phyloP scores from a whole-genome alignment of 2,329 filamentous ascomycete genomes.

The Aphanoascus verrucosus region DNA sequence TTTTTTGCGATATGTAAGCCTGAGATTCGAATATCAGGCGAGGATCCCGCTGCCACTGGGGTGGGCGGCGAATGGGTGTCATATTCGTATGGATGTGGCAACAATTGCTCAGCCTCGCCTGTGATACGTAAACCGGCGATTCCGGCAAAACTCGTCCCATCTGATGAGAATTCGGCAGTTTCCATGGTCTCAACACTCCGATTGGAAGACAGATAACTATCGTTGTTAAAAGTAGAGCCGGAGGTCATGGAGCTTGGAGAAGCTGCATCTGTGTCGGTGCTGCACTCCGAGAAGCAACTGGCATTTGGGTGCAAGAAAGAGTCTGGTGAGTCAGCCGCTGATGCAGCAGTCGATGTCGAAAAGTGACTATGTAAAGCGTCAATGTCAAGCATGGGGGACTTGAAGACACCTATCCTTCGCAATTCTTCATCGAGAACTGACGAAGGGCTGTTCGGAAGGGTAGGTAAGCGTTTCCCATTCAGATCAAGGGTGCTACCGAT shows the following conservation, averaged over 20 bases:
- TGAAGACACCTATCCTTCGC: conserved; percentile 15
- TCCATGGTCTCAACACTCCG: not conserved
- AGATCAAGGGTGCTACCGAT: conserved; percentile 20
- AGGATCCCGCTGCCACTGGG: not conserved
- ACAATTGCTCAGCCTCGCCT: not conserved
- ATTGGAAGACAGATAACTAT: conserved; percentile 4
- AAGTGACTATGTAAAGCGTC: conserved; percentile 33
- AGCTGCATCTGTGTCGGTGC: conserved; percentile 28
- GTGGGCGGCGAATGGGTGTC: not conserved
- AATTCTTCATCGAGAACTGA: conserved; percentile 33
- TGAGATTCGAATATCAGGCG: conserved; percentile 5
- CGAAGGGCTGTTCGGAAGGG: conserved; percentile 38
- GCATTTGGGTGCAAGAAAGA: conserved; percentile 21
- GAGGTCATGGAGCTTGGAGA: conserved; percentile 31
- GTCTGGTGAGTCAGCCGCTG: conserved; percentile 21
- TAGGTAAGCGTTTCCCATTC: conserved; percentile 34
- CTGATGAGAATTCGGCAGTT: not conserved
- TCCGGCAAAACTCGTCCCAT: not conserved
- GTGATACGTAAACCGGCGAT: conserved; percentile 1
- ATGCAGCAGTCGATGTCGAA: conserved; percentile 31
- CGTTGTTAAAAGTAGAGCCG: conserved; percentile 25
- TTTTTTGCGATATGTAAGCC: conserved; percentile 9
- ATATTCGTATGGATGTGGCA: not conserved
- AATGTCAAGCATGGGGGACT: conserved; percentile 21
- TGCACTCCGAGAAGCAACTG: conserved; percentile 35